phyloP scores from a whole-genome alignment of 2,329 filamentous ascomycete genomes.

The Tolypocladium cylindrosporum region DNA sequence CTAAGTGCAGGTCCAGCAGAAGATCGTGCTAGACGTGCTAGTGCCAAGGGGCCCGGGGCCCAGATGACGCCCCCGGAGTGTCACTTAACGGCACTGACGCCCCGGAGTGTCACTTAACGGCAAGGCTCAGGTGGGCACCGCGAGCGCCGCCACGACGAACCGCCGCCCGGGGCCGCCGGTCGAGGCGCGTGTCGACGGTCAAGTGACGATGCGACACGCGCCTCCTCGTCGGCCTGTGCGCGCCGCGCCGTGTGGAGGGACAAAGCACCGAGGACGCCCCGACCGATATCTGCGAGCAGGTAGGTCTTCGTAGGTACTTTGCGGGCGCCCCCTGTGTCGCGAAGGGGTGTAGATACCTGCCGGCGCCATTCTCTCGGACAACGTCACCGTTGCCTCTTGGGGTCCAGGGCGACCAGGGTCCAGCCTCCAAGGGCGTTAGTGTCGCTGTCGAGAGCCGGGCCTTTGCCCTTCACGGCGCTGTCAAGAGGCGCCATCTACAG shows the following conservation, averaged over 20 bases:
- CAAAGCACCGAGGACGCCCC: not conserved
- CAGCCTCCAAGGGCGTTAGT: not conserved
- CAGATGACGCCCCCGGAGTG: not conserved
- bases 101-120: slow-evolving; percentile 7
- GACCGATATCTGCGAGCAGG: too few relatives aligned
- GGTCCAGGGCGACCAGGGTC: not conserved
- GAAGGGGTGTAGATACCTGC: too few relatives aligned
- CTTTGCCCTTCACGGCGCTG: not conserved
- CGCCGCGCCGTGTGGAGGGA: too few relatives aligned
- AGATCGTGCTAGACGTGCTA: slow-evolving; percentile 1
- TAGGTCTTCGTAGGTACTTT: too few relatives aligned
- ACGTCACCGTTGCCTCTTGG: not conserved
- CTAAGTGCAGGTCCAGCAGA: slow-evolving; percentile 11
- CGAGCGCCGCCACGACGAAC: not conserved
- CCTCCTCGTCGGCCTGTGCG: too few relatives aligned
- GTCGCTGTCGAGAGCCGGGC: not conserved
- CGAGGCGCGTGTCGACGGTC: not conserved
- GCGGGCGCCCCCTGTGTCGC: too few relatives aligned
- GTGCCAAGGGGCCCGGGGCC: slow-evolving; percentile 1
- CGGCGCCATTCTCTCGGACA: not conserved
- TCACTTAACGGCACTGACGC: slow-evolving; percentile 1
- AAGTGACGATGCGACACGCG: not conserved
- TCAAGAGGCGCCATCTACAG: not conserved
- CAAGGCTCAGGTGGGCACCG: slow-evolving; percentile 1
- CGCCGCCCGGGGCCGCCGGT: not conserved